Evolutionary conservation across 2,329 filamentous ascomycete genomes (phyloP).

Genomic region (Fusarium chlamydosporum): DNA sequence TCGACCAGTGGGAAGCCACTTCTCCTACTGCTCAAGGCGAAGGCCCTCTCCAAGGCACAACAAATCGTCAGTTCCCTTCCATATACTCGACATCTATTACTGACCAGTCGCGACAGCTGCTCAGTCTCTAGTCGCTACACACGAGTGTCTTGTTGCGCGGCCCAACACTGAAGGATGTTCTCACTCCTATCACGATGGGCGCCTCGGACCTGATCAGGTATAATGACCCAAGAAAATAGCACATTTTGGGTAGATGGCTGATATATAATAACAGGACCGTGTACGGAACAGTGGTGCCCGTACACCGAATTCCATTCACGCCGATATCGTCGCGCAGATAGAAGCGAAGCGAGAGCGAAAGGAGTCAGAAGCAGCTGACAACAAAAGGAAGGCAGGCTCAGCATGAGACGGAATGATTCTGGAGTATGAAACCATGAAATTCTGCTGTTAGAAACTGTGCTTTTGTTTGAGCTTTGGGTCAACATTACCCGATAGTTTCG

Average conservation of each 20-base stretch:
- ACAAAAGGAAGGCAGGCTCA: not conserved
- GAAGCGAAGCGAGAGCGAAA: constrained; percentile 32
- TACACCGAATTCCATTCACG: constrained; percentile 47
- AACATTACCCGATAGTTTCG: not conserved
- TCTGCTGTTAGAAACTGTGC: not conserved
- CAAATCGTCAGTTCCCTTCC: constrained; percentile 14
- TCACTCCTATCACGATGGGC: constrained; percentile 9
- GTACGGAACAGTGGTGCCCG: constrained; percentile 47
- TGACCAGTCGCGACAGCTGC: constrained; percentile 13
- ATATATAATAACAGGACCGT: constrained; percentile 32
- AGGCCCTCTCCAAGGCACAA: constrained; percentile 41
- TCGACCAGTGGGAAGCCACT: constrained; percentile 37
- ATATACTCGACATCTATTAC: not conserved
- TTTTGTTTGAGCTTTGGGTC: not conserved
- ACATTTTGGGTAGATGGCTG: not conserved
- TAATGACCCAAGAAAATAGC: accelerated
- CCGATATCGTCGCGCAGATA: constrained; percentile 48
- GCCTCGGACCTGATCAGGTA: constrained; percentile 35
- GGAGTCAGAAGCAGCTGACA: not conserved
- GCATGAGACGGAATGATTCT: not conserved
- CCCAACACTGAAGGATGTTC: constrained; percentile 19
- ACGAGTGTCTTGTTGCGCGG: constrained; percentile 46
- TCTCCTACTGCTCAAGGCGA: constrained; percentile 34
- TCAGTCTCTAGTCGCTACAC: constrained; percentile 48
- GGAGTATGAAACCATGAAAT: too few species aligned